Evolutionary conservation across 208 protist genomes (phyloP).

Genomic region (Acanthamoeba lenticulata): DNA sequence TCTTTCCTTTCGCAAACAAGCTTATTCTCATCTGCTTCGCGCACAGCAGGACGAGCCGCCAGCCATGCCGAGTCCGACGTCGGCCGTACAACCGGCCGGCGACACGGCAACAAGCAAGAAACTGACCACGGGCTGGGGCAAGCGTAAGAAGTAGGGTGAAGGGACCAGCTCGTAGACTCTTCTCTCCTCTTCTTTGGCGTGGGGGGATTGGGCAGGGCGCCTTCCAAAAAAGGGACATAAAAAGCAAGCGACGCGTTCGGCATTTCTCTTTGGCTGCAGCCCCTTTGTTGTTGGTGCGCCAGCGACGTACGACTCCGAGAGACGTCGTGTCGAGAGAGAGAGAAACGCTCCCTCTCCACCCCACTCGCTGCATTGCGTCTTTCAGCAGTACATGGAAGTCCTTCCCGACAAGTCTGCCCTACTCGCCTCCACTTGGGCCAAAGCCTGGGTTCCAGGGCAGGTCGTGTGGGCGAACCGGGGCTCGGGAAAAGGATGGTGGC

Average conservation of each 20-base stretch:
- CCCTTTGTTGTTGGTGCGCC: background rate
- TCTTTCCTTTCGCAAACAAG: background rate
- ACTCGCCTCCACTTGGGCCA: background rate
- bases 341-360: too few relatives aligned
- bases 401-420: too few relatives aligned
- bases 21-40: background rate
- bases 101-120: background rate
- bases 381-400: background rate
- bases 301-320: background rate
- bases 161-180: background rate
- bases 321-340: background rate
- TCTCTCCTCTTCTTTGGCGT: too few relatives aligned
- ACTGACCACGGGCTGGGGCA: slow-evolving; percentile 14
- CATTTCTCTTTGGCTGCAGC: background rate
- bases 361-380: background rate
- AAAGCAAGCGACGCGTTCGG: background rate
- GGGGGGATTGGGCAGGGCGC: too few relatives aligned
- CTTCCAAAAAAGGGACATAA: background rate
- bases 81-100: background rate
- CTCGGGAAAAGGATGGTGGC: background rate
- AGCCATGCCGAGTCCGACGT: background rate
- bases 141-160: background rate
- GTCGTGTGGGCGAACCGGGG: background rate
- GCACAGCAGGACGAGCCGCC: background rate
- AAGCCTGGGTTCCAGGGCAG: background rate